These are phyloP conservation scores for Sicyos baderoa DNA, from an alignment of 306 rosid genomes.

Conservation along the genomic window DNA sequence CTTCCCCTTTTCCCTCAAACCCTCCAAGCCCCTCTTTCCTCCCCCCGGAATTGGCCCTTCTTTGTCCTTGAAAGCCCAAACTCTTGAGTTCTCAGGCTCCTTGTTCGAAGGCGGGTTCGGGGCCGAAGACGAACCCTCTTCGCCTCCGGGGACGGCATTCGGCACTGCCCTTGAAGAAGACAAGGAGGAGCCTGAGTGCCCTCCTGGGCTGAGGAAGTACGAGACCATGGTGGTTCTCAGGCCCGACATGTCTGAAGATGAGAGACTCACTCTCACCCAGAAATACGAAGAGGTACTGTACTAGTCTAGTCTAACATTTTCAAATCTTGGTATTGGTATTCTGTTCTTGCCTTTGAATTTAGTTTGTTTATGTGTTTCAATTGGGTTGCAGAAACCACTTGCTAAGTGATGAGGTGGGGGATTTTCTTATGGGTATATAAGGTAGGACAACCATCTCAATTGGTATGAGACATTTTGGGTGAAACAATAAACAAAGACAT, in stretches of 20 bases:
- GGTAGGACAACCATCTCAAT: no score
- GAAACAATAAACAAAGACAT: no score
- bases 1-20: slow-evolving; percentile 22
- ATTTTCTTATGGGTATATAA: not conserved
- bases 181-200: slow-evolving; percentile 64
- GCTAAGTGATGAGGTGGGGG: not conserved
- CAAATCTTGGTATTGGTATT: not conserved
- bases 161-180: no score
- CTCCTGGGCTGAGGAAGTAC: slow-evolving; percentile 63
- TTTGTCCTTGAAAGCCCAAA: slow-evolving; percentile 38
- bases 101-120: slow-evolving; percentile 69
- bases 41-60: slow-evolving; percentile 13
- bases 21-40: slow-evolving; percentile 14
- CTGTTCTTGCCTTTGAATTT: not conserved
- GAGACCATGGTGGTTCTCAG: slow-evolving; percentile 65
- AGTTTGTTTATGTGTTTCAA: slow-evolving; percentile 2
- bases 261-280: slow-evolving; percentile 59
- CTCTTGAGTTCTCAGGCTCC: slow-evolving; percentile 55
- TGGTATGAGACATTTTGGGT: no score
- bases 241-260: slow-evolving; percentile 76
- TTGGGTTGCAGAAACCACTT: not conserved
- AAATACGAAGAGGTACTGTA: slow-evolving; percentile 88
- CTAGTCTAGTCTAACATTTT: not conserved
- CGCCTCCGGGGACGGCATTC: slow-evolving; percentile 17
- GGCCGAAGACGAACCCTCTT: slow-evolving; percentile 48